Evolutionary conservation across 1,284 basidiomycete genomes (phyloP), one percentile per base, ranked within the genome.

Genomic region (Apiotrichum akiyoshidainum): DNA sequence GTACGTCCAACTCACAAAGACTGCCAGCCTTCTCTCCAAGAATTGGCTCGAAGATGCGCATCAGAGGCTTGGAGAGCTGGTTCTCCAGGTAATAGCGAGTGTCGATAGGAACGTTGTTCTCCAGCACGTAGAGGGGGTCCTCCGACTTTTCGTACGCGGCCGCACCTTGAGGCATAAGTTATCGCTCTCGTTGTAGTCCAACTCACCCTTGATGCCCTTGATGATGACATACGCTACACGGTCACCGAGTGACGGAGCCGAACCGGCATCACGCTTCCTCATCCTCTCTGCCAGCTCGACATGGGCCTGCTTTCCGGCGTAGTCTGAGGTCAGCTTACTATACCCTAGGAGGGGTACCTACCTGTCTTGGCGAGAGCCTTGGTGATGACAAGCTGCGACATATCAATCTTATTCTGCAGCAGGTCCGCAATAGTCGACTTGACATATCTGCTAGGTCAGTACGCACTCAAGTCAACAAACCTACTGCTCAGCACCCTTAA

Each of bases 91-190:
- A 98, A 73, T 98, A 96, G 69, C 90, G 88, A 3, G 94, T 97
- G 73, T 98, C 93, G 60, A 98, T 93, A 0, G 93, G 93, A 44
- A 98, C 86, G 71, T 92, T 98, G 78, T 98, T 91, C 75, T 97
- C 93, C 21, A 98, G 83, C 9, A 97, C 93, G 68, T 91, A 97
- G 55, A 98, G 83, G 0, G 93, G 93, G 71, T 97, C 93, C 73
- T 98, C 93, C 0, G 93, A 95, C 75, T 96, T 96, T 73, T 97
- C 94, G 66, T 95, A 98, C 17, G 93, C 93, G n/a, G 92, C 91
- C 31, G 94, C 93, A 67, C 91, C 90, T 90, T 31, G 26, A 61
- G 12, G 26, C 14, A n/a, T 19, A 9, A 21, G 50, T 17, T 48
- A 41, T 5, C 35, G 31, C 31, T 21, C 49, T 34, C 34, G 41